These are phyloP conservation scores for Platanthera guangdongensis DNA, from an alignment of 106 monocot genomes.

Conservation along the genomic window DNA sequence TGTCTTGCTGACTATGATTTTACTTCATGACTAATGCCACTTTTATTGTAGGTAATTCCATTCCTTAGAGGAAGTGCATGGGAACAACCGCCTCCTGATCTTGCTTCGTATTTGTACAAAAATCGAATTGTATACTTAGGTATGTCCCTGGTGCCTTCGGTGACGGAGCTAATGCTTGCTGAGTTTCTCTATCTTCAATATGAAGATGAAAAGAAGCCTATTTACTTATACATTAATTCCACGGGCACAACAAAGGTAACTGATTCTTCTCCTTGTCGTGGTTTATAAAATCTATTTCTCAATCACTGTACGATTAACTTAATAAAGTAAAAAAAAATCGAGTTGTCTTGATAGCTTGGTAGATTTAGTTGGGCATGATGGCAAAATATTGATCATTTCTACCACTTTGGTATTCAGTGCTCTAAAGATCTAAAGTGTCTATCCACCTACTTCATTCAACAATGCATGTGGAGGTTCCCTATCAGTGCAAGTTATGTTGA, in stretches of 20 bases:
- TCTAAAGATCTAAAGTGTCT: background rate
- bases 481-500: background rate
- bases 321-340: background rate
- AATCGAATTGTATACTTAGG: conserved; percentile 93
- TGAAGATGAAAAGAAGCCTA: conserved; percentile 75
- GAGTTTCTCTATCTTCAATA: conserved; percentile 89
- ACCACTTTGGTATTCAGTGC: background rate
- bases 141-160: conserved; percentile 81
- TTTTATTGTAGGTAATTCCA: conserved; percentile 59
- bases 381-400: background rate
- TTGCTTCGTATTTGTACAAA: conserved; percentile 82
- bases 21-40: background rate
- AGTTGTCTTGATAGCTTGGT: background rate
- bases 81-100: conserved; percentile 93
- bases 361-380: background rate
- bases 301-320: background rate
- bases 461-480: background rate
- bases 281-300: background rate
- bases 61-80: conserved; percentile 86
- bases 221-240: conserved; percentile 89
- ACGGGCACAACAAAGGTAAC: conserved; percentile 88
- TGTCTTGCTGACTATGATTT: background rate
- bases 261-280: background rate
- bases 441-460: background rate
- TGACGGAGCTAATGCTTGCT: conserved; percentile 83